Percentiles rank a stretch among this genome's conserved stretches.
Evolutionary conservation across 352 stramenopile genomes (phyloP).

Genomic region (Globisporangium cystogenes): DNA sequence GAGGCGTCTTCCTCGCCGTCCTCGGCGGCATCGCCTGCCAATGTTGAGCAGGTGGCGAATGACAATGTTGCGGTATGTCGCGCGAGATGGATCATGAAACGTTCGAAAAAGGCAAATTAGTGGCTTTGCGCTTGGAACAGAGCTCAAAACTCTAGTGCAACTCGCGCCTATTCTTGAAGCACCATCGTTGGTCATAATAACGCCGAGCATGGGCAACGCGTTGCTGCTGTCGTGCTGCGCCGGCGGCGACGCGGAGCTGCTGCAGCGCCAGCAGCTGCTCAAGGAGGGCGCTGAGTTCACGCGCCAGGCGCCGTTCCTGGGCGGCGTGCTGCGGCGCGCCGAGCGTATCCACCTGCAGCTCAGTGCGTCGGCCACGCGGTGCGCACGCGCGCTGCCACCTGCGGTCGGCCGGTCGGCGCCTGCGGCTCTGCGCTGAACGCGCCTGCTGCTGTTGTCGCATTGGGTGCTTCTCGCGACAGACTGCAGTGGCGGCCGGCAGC

Average conservation of each 20-base stretch:
- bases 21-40: background rate
- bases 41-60: too few species aligned
- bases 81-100: background rate
- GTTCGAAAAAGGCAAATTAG: background rate
- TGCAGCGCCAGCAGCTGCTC: conserved; percentile 51
- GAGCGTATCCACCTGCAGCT: conserved; percentile 59
- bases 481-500: conserved; percentile 40
- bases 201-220: conserved; percentile 69
- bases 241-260: conserved; percentile 47
- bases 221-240: conserved; percentile 49
- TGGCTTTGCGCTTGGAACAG: too few species aligned
- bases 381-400: too few species aligned
- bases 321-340: conserved; percentile 46
- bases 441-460: background rate
- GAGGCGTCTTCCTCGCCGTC: background rate
- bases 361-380: conserved; percentile 42
- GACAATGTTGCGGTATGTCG: background rate
- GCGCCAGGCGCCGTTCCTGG: conserved; percentile 59
- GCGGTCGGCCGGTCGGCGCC: too few species aligned
- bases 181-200: too few species aligned
- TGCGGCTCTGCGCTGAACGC: background rate
- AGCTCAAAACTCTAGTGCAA: too few species aligned
- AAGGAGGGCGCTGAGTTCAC: conserved; percentile 68
- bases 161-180: too few species aligned
- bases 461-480: conserved; percentile 18